phyloP scores from a whole-genome alignment of 31 red algal genomes.

The Bonnemaisonia californica region DNA sequence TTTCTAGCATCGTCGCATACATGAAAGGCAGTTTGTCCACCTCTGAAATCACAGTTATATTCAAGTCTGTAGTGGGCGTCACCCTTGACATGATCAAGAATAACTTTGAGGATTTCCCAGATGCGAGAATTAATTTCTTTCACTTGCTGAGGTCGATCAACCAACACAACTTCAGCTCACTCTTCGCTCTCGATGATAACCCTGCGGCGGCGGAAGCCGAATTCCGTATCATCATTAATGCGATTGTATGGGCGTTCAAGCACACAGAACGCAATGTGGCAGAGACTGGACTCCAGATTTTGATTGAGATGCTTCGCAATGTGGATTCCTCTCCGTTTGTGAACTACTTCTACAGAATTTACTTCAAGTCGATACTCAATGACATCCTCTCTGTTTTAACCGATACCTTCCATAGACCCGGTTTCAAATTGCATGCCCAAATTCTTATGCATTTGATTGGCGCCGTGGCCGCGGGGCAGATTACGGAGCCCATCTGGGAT shows the following conservation, averaged over 20 bases:
- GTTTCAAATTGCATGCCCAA: conserved; percentile 89
- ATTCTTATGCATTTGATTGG: conserved; percentile 90
- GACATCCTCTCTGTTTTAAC: conserved; percentile 95
- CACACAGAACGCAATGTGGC: conserved; percentile 99
- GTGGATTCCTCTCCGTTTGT: conserved; percentile 77
- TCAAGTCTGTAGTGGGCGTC: conserved; percentile 79
- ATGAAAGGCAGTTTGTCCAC: conserved; percentile 72
- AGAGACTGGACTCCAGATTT: conserved; percentile 92
- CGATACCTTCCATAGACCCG: conserved; percentile 94
- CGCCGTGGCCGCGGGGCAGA: conserved; percentile 64
- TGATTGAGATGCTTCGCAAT: conserved; percentile 88
- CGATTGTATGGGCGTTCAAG: conserved; percentile 98
- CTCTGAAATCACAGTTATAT: conserved; percentile 70
- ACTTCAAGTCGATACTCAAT: conserved; percentile 88
- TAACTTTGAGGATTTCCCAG: conserved; percentile 99
- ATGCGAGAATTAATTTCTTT: conserved; percentile 92
- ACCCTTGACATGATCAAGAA: conserved; percentile 99
- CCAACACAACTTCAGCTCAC: conserved; percentile 78
- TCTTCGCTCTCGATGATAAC: conserved; percentile 88
- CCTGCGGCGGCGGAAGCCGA: conserved; percentile 85
- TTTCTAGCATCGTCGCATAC: conserved; percentile 75
- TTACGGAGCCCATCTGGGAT: conserved; percentile 92
- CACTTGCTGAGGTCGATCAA: conserved; percentile 87
- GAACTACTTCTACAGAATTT: conserved; percentile 91
- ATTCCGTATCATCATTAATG: conserved; percentile 94